A percentile compares a stretch with the other conserved stretches of the same genome.
Evolutionary conservation across 441 rosid genomes (phyloP).

Genomic region (Corymbia citriodora): DNA sequence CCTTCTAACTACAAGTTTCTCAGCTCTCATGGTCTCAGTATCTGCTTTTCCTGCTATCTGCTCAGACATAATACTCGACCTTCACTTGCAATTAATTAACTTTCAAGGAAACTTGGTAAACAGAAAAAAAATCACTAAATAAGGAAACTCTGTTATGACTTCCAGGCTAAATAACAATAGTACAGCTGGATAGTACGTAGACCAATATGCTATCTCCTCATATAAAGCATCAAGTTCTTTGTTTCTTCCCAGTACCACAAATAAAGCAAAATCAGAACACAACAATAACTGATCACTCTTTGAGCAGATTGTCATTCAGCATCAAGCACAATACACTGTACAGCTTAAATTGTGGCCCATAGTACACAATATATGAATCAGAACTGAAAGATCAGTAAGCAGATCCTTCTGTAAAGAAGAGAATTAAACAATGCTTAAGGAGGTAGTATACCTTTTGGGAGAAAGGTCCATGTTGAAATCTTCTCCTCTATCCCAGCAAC

Average conservation of each 20-base stretch:
- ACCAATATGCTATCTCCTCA: neutral
- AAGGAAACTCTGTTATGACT: neutral
- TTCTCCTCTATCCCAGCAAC: slow-evolving; percentile 90
- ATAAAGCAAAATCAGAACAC: neutral
- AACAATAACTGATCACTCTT: neutral
- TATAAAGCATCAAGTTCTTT: neutral
- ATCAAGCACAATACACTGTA: neutral
- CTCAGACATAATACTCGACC: neutral
- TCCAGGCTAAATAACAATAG: neutral
- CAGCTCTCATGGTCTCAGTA: neutral
- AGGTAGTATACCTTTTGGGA: slow-evolving; percentile 65
- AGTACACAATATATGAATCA: neutral
- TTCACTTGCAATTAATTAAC: neutral
- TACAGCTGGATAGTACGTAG: neutral
- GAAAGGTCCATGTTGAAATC: slow-evolving; percentile 93
- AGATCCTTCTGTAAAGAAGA: neutral
- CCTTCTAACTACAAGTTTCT: neutral
- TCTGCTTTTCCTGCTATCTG: neutral
- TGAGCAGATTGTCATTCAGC: neutral
- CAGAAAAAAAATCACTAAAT: neutral
- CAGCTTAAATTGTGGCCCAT: neutral
- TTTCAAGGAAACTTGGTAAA: neutral
- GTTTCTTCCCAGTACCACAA: neutral
- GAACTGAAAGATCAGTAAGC: neutral
- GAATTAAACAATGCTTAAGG: neutral